These are phyloP conservation scores for Leavenworthia alabamica DNA, from an alignment of 345 rosid genomes.

Conservation along the genomic window DNA sequence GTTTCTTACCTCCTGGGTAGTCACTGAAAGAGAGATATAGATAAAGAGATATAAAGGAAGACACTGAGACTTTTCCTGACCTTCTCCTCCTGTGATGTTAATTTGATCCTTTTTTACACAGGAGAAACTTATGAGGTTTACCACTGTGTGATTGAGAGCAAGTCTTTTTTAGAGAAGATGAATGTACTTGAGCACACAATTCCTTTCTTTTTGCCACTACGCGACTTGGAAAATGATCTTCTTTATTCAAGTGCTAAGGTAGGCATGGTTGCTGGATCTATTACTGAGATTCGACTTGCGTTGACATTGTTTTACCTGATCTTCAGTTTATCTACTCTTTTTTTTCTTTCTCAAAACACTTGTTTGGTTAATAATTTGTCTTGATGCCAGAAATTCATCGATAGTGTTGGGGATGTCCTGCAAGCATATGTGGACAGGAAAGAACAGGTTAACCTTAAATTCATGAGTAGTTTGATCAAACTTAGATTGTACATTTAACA, in stretches of 20 bases:
- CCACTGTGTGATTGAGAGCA: constrained; percentile 89
- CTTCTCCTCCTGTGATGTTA: neutral
- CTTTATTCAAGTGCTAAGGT: constrained; percentile 89
- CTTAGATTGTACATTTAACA: neutral
- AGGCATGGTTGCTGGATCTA: constrained; percentile 29
- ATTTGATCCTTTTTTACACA: constrained; percentile 11
- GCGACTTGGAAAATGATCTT: constrained; percentile 86
- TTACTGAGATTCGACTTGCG: constrained; percentile 5
- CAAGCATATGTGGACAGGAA: constrained; percentile 90
- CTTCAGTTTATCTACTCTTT: neutral
- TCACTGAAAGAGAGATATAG: neutral
- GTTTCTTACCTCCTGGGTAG: constrained; percentile 7
- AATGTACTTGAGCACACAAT: constrained; percentile 84
- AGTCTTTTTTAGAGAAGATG: constrained; percentile 94
- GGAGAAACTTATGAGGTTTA: constrained; percentile 84
- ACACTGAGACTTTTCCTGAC: neutral
- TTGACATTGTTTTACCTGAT: constrained; percentile 8
- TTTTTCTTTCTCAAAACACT: no score
- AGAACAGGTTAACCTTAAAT: constrained; percentile 57
- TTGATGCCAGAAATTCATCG: constrained; percentile 78
- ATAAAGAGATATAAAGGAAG: neutral
- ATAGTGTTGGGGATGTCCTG: constrained; percentile 73
- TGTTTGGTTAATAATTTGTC: neutral
- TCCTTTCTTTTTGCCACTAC: constrained; percentile 87
- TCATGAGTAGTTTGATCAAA: constrained; percentile 11